A percentile compares a stretch with the other conserved stretches of the same genome.
phyloP scores from a whole-genome alignment of 305 asterid species.

The Fraxinus angustifolia region DNA sequence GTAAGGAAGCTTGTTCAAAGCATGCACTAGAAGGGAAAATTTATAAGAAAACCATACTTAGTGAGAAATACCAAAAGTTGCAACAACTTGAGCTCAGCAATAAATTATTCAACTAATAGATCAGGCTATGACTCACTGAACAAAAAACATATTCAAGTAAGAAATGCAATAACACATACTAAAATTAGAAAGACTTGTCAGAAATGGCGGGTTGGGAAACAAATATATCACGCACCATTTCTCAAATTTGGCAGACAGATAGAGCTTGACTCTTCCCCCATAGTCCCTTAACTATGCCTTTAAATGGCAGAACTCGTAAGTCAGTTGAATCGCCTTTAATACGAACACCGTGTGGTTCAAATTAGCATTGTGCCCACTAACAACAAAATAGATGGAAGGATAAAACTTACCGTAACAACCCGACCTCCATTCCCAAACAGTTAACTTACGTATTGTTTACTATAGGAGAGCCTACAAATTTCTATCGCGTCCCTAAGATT shows the following conservation, averaged over 20 bases:
- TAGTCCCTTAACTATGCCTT: background rate
- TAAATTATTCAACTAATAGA: background rate
- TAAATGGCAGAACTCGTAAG: background rate
- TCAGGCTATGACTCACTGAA: background rate
- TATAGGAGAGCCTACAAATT: no score
- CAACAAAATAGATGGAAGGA: background rate
- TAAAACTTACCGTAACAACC: background rate
- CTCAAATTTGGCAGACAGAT: background rate
- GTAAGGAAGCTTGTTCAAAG: constrained; percentile 97
- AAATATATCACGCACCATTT: background rate
- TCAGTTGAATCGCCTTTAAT: background rate
- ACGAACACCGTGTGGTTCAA: background rate
- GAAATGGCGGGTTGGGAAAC: background rate
- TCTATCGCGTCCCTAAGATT: no score
- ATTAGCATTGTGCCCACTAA: background rate
- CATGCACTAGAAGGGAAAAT: constrained; percentile 70
- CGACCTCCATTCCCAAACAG: no score
- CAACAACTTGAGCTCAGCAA: background rate
- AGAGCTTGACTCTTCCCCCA: background rate
- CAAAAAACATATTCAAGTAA: background rate
- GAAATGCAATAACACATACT: background rate
- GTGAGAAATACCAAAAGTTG: constrained; percentile 10
- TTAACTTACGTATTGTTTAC: no score
- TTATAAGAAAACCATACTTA: constrained; percentile 17
- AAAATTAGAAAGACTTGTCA: background rate